Base-by-base conservation (phyloP, 169 alveolate species). In the Plasmodium billcollinsi region DNA sequence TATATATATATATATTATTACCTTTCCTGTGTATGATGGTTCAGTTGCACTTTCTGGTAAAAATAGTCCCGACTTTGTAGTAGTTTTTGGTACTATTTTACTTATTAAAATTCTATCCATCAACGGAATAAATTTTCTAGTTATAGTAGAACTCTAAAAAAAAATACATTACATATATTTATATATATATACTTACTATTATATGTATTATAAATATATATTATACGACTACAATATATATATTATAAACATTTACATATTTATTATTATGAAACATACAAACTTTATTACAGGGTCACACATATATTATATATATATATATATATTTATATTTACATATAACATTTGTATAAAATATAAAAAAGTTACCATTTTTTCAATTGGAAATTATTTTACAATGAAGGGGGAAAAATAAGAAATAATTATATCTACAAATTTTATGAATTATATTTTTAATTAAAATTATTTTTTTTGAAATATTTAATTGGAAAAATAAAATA, bases 21-120 rank as follows among this genome's bases (percentile, higher is more conserved):
- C 97, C 74, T 94, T 95, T n/a, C 96, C 96, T 47, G 90, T 71
- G 29, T 90, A 70, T 21, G 97, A 88, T 43, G 96, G 89, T 14
- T 83, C 90, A 58, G 93, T 93, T 15, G 97, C 96, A 43, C 96
- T 86, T 45, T 95, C 96, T 14, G 97, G 97, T 14, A 96, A 93
- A 72, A 88, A 93, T 21, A 96, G 89, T 39, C 97, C 97, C 4
- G 97, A 92, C 78, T 95, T 95, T 33, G 97, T 95, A 54, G 94
- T 88, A 26, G 93, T 85, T 70, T 94, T 95, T 6, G 95, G 95
- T 43, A 92, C 93, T 50, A 96, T 80, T 92, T 88, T 94, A 56
- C 95, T 89, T 67, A 96, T 97, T 88, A 96, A 93, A 24, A 95
- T 94, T 49, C 97, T 93, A 76, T 95, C 97, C 74, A 95, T 88